Evolutionary conservation across 495 filamentous ascomycete genomes (phyloP), one percentile per base, ranked within the genome.

Genomic region (Aspergillus taichungensis): DNA sequence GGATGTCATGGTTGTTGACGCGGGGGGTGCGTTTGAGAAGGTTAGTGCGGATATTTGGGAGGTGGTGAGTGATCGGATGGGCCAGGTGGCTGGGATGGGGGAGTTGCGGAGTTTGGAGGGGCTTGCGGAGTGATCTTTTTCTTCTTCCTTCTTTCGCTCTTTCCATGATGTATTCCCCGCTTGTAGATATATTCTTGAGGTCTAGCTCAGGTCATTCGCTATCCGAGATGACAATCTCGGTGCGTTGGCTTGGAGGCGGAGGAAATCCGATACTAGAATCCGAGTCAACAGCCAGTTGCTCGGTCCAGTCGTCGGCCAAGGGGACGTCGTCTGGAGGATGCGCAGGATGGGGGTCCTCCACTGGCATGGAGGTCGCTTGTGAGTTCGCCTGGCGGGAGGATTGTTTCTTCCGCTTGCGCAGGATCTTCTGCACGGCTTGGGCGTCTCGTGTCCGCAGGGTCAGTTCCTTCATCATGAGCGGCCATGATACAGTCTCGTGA

Each of bases 391-490:
- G 18, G 18, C 18, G 8, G 13, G 14, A 36, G 28, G 30, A 10
- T 13, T 27, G 18, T 33, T 37, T 30, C 18, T 39, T 33, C 36
- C 11, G 27, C 62, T 64, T 75, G 58, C 77, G 84, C 52, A 88
- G 60, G 14, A 92, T 61, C 38, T 71, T 72, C 13, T 76, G 77
- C 3, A 86, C 55, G 50, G 86, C 80, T 36, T 82, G 82, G 49
- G 70, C 57, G 10, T 82, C 87, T 37, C 87, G 73, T 24, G 70
- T 65, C 42, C 89, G 73, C 28, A 95, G 61, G 39, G 73, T 91
- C 47, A 89, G 62, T 57, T 95, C 89, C 55, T 81, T 88, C 60
- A 90, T 84, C 52, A 96, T 74, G 37, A 84, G 71, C 0, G 77
- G 67, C 92, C 92, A 98, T 37, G 71, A 54, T 6, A 87, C 67